These are phyloP conservation scores for Blakeslea trispora DNA, from an alignment of 371 early-diverging fungal genomes.

Conservation along the genomic window DNA sequence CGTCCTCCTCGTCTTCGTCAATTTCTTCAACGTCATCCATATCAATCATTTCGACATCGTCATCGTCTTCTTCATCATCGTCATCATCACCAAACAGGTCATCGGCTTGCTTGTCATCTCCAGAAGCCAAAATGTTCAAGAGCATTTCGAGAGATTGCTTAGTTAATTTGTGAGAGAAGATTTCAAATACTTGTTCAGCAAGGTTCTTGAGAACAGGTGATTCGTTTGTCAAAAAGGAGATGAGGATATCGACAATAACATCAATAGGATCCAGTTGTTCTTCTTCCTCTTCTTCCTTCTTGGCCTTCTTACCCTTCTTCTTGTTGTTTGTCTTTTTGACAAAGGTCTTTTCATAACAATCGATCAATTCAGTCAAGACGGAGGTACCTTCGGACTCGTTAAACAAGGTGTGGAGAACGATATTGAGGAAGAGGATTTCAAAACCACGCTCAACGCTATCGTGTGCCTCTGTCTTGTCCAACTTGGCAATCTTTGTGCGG, in stretches of 20 bases:
- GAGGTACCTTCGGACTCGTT: constrained; percentile 68
- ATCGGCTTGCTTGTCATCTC: constrained; percentile 54
- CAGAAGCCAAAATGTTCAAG: constrained; percentile 60
- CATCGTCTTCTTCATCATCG: constrained; percentile 58
- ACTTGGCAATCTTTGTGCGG: constrained; percentile 27
- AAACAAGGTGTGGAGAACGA: constrained; percentile 63
- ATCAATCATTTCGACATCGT: constrained; percentile 47
- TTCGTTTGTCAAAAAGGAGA: constrained; percentile 87
- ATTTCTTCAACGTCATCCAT: constrained; percentile 27
- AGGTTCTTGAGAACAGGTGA: constrained; percentile 75
- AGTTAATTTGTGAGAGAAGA: constrained; percentile 77
- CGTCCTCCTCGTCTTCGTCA: constrained; percentile 33
- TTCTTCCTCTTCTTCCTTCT: constrained; percentile 46
- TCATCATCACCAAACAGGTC: constrained; percentile 61
- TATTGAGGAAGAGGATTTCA: constrained; percentile 69
- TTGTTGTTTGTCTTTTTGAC: constrained; percentile 31
- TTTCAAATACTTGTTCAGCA: constrained; percentile 82
- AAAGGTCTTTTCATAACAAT: constrained; percentile 73
- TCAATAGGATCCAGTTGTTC: constrained; percentile 81
- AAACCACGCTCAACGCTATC: constrained; percentile 65
- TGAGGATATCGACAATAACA: constrained; percentile 88
- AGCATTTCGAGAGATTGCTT: constrained; percentile 75
- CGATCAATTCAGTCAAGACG: constrained; percentile 68
- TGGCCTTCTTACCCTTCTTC: constrained; percentile 26
- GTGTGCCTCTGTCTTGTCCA: constrained; percentile 40